phyloP scores from a whole-genome alignment of 768 basidiomycete species.

The Rubroboletus pulcherrimus region DNA sequence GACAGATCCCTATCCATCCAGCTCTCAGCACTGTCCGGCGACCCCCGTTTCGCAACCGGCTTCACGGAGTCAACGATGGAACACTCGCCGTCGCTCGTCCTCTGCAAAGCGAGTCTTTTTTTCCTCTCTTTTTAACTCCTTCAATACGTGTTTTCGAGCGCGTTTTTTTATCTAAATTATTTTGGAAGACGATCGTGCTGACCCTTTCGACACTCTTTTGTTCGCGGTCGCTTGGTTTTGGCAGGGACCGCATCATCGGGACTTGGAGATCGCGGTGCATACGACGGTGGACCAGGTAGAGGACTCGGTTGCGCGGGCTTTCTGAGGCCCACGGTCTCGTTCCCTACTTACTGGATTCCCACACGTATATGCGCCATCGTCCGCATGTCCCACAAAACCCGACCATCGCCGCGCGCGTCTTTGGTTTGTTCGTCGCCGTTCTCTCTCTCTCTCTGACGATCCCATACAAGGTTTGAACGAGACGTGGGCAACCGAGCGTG shows the following conservation, averaged over 20 bases:
- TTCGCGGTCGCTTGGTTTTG: neutral
- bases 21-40: constrained; percentile 35
- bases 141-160: no score
- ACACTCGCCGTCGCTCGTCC: neutral
- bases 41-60: constrained; percentile 5
- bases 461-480: neutral
- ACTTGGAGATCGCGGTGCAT: constrained; percentile 13
- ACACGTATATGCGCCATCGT: neutral
- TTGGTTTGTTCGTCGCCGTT: neutral
- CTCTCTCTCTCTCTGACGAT: neutral
- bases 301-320: neutral
- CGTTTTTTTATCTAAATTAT: no score
- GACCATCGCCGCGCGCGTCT: neutral
- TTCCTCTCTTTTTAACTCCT: no score
- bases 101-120: constrained; percentile 1
- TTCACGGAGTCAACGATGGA: neutral
- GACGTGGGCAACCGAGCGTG: no score
- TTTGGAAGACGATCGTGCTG: neutral
- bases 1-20: constrained; percentile 41
- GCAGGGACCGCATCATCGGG: neutral
- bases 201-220: neutral
- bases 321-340: neutral
- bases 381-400: neutral
- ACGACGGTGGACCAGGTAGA: neutral
- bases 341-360: neutral